phyloP scores from a whole-genome alignment of 495 filamentous ascomycete genomes.

The Tuber microsphaerosporum region DNA sequence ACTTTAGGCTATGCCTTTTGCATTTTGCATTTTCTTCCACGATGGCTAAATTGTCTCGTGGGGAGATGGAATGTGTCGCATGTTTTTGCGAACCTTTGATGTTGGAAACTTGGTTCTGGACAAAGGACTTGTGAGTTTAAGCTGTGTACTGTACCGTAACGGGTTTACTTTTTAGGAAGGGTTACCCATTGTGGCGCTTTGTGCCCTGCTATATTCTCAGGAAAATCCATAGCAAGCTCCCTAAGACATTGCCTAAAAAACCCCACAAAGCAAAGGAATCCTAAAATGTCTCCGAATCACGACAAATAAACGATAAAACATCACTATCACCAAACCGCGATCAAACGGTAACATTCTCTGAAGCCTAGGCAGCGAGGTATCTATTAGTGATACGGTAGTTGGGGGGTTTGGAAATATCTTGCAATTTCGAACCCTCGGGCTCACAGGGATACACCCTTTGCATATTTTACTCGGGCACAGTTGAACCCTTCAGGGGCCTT shows the following conservation, averaged over 20 bases:
- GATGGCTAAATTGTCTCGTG: background rate
- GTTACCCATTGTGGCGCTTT: background rate
- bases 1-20: background rate
- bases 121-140: background rate
- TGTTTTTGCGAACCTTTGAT: background rate
- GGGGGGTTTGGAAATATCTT: background rate
- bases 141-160: background rate
- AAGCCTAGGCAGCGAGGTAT: background rate
- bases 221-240: too few species aligned
- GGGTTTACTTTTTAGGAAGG: background rate
- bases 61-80: background rate
- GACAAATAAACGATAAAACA: too few species aligned
- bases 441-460: background rate
- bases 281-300: too few species aligned
- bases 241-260: too few species aligned
- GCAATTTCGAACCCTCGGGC: background rate
- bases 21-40: too few species aligned
- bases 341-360: too few species aligned
- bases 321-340: too few species aligned
- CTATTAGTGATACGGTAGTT: background rate
- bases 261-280: too few species aligned
- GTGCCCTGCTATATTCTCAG: too few species aligned
- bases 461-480: background rate
- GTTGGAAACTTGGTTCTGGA: background rate
- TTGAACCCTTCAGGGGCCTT: background rate